Conservation (phyloP, 2,329 filamentous ascomycete species). For the Neophaeococcomyces aloes region DNA sequence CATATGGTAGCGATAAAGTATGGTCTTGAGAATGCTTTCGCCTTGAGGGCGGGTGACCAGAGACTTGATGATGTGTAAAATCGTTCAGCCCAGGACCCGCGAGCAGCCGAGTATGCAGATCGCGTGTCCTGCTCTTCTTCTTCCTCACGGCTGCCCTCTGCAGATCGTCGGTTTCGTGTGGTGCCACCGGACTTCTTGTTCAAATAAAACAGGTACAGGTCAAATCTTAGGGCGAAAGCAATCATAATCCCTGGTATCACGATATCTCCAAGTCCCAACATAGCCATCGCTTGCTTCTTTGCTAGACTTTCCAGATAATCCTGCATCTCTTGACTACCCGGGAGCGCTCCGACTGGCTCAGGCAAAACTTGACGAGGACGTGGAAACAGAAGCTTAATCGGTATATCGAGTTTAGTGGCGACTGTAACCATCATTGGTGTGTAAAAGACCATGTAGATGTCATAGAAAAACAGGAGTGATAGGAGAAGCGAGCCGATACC, state of each 20-base stretch:
- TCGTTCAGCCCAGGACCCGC: slow-evolving; percentile 69
- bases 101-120: slow-evolving; percentile 36
- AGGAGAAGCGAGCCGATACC: slow-evolving; percentile 69
- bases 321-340: slow-evolving; percentile 21
- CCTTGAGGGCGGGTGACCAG: slow-evolving; percentile 27
- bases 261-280: slow-evolving; percentile 90
- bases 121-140: slow-evolving; percentile 1
- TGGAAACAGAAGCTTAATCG: slow-evolving; percentile 82
- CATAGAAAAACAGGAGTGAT: slow-evolving; percentile 77
- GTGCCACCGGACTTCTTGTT: slow-evolving; percentile 36
- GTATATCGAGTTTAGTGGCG: slow-evolving; percentile 78
- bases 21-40: slow-evolving; percentile 58
- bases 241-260: slow-evolving; percentile 88
- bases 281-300: slow-evolving; percentile 43
- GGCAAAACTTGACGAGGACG: slow-evolving; percentile 37
- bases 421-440: slow-evolving; percentile 50
- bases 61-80: slow-evolving; percentile 56
- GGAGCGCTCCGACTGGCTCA: slow-evolving; percentile 34
- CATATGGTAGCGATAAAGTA: slow-evolving; percentile 71
- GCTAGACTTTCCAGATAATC: slow-evolving; percentile 19
- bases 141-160: slow-evolving; percentile 17
- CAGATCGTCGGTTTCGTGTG: neutral
- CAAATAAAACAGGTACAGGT: slow-evolving; percentile 74
- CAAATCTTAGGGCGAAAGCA: slow-evolving; percentile 77
- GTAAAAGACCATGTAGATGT: slow-evolving; percentile 61